Evolutionary conservation across 805 yeast species (phyloP).

Genomic region (Starmerella potacharoeniae): DNA sequence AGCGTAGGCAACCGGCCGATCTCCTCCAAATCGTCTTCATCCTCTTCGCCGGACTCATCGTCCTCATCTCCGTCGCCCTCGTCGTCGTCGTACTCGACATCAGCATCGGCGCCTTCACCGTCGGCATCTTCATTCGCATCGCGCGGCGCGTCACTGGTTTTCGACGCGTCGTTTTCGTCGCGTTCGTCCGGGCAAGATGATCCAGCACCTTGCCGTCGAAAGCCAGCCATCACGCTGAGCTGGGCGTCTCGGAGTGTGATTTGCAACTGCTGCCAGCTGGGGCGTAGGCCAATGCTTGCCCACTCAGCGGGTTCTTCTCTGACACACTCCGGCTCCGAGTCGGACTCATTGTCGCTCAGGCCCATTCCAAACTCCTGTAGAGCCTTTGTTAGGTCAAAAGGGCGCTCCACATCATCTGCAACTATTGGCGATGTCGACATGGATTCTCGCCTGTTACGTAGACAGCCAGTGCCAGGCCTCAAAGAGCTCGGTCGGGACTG

Average conservation of each 20-base stretch:
- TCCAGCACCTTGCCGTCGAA: conserved; percentile 1
- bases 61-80: conserved; percentile 3
- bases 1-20: conserved; percentile 20
- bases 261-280: conserved; percentile 18
- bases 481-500: background rate
- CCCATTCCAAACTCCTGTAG: conserved; percentile 13
- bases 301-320: conserved; percentile 3
- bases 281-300: conserved; percentile 18
- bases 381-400: conserved; percentile 10
- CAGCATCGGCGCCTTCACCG: background rate
- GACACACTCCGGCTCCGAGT: background rate
- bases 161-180: background rate
- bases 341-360: conserved; percentile 4
- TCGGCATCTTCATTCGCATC: background rate
- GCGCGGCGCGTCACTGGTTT: background rate
- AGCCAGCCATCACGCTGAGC: conserved; percentile 16
- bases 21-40: conserved; percentile 13
- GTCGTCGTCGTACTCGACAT: background rate
- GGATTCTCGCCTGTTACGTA: background rate
- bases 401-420: background rate
- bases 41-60: background rate
- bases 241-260: conserved; percentile 14
- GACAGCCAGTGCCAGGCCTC: background rate
- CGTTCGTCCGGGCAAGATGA: background rate
- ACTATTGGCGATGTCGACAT: background rate